Evolutionary conservation across 164 flowering plant species (phyloP).

Genomic region (Nelumbo lutea): DNA sequence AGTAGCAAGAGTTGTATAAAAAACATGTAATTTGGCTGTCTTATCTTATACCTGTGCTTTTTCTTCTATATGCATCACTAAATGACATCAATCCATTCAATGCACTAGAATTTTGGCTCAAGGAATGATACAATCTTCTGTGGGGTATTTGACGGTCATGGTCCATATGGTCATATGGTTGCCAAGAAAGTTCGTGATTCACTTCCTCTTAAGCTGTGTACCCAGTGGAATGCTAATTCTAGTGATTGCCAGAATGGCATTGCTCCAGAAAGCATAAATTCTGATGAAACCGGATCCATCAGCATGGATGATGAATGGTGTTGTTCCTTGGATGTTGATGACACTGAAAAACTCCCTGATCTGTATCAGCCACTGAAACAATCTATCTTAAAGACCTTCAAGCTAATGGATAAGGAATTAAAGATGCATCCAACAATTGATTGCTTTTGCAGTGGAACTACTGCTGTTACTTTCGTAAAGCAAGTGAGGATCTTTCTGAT

Average conservation of each 20-base stretch:
- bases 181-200: conserved; percentile 75
- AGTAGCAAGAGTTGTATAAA: too few species aligned
- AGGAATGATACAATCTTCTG: conserved; percentile 59
- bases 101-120: conserved; percentile 55
- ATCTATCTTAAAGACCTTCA: conserved; percentile 58
- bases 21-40: too few species aligned
- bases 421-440: conserved; percentile 63
- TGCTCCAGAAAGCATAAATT: conserved; percentile 29
- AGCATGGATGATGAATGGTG: conserved; percentile 48
- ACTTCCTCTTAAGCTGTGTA: conserved; percentile 56
- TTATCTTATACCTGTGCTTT: background rate
- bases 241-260: conserved; percentile 22
- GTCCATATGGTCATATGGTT: conserved; percentile 86
- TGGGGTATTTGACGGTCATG: conserved; percentile 89
- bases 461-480: conserved; percentile 66
- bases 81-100: conserved; percentile 16
- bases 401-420: conserved; percentile 73
- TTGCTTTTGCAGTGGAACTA: conserved; percentile 80
- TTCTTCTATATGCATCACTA: conserved; percentile 1
- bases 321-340: conserved; percentile 41
- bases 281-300: conserved; percentile 43
- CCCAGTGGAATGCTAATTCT: conserved; percentile 46
- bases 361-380: conserved; percentile 45
- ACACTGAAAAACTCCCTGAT: conserved; percentile 46
- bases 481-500: conserved; percentile 36